These are phyloP conservation scores for Eimeria zaria DNA, from an alignment of 169 alveolate species.

Conservation along the genomic window DNA sequence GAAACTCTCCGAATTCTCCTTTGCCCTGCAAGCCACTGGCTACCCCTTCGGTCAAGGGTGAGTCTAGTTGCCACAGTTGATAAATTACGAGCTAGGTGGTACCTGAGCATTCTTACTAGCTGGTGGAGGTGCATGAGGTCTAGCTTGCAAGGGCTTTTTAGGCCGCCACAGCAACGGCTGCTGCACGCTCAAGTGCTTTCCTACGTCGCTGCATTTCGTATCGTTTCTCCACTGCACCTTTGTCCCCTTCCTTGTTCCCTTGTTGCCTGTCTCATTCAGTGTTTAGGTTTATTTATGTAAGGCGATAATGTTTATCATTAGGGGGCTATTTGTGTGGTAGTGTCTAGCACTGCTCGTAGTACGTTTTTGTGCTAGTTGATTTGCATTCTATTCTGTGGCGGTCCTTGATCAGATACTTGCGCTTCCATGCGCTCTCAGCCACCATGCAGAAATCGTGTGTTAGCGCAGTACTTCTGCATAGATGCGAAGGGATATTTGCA, in stretches of 20 bases:
- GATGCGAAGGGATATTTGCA: neutral
- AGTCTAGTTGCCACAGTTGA: neutral
- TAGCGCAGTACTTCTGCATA: neutral
- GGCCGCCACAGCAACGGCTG: neutral
- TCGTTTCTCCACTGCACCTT: neutral
- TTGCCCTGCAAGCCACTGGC: conserved; percentile 63
- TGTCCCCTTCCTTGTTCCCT: neutral
- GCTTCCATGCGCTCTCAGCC: neutral
- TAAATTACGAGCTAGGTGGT: neutral
- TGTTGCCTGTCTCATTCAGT: neutral
- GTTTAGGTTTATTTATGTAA: neutral
- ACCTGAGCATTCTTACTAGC: neutral
- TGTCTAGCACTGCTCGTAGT: neutral
- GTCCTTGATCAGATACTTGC: neutral
- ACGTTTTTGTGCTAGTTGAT: neutral
- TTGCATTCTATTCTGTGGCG: neutral
- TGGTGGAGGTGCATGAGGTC: neutral
- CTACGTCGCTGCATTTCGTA: neutral
- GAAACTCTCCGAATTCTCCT: conserved; percentile 35
- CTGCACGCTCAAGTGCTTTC: neutral
- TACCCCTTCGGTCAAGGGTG: conserved; percentile 11
- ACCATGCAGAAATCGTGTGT: neutral
- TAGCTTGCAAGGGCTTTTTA: neutral
- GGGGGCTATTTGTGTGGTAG: neutral
- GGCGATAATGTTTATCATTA: neutral